Percentiles rank a stretch among this genome's conserved stretches.
phyloP scores from a whole-genome alignment of 495 filamentous ascomycete species.

The Hapsidospora chrysogenum region DNA sequence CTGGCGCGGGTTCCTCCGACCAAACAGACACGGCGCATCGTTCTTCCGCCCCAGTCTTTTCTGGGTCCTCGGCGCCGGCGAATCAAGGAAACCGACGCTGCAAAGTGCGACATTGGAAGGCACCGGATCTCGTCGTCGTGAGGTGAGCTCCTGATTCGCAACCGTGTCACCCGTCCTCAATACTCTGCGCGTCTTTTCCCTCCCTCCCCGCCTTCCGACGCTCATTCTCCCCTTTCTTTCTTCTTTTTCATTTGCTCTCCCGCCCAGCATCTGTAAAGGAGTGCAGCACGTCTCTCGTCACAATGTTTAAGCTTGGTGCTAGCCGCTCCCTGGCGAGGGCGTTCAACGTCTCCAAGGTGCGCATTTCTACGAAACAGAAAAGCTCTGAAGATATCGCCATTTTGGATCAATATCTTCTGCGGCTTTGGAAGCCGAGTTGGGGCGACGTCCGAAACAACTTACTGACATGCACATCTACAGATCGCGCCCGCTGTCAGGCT shows the following conservation, averaged over 20 bases:
- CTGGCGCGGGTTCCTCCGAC: too few species aligned
- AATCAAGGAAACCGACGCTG: not conserved
- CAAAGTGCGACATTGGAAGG: not conserved
- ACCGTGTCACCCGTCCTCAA: not conserved
- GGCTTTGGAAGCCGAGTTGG: too few species aligned
- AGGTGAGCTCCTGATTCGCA: too few species aligned
- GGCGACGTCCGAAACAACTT: constrained; percentile 4
- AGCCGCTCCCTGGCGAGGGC: constrained; percentile 30
- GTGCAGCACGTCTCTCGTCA: constrained; percentile 1
- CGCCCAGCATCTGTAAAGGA: not conserved
- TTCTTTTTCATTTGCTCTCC: not conserved
- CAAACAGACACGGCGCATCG: too few species aligned
- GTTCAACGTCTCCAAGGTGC: constrained; percentile 29
- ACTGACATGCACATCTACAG: constrained; percentile 7
- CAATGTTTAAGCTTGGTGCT: constrained; percentile 31
- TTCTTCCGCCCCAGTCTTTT: too few species aligned
- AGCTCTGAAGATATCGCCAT: constrained; percentile 2
- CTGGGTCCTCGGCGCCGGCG: too few species aligned
- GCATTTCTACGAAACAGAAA: not conserved
- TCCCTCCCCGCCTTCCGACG: constrained; percentile 4
- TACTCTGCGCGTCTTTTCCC: not conserved
- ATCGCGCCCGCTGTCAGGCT: constrained; percentile 25
- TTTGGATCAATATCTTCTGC: too few species aligned
- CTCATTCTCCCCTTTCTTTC: constrained; percentile 1
- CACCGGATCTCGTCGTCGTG: not conserved